Evolutionary conservation across 2,329 filamentous ascomycete species (phyloP), one percentile per base, ranked within the genome.

Genomic region (Hypoxylon sp.): DNA sequence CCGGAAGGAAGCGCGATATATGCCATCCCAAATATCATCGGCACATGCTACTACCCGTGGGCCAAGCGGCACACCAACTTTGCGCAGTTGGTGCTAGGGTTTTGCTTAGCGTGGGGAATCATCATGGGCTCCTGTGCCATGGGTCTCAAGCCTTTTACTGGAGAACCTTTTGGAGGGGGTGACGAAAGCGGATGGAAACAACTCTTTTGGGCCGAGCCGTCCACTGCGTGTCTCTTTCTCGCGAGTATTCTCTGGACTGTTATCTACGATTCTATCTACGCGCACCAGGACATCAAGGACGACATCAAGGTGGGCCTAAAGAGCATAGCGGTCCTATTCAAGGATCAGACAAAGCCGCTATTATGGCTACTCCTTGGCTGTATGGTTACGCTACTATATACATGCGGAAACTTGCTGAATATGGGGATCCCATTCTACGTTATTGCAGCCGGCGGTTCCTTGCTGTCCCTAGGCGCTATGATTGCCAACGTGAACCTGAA

Each of bases 261-360:
- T 53, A 74, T 79, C 49, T 80, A 77, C 63, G 79, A 80, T 64
- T 79, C 78, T 6, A 77, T 80, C 49, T 80, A 80, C 60, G 79
- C 78, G 4, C 74, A 77, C 55, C 77, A 79, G 58, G 79, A 80
- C 53, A 50, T 78, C 5, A 68, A 67, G 17, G 79, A 80, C 34
- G 79, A 80, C 32, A 61, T 75, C 34, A 75, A 74, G 43, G 64
- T 77, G 2, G 78, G 78, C 2, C 66, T 81, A 14, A 77, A 76
- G 66, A 78, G 77, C 68, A 73, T 75, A 25, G 78, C 78, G 1
- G 77, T 81, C 11, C 63, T 75, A 13, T 72, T 78, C 48, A 48
- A 69, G 6, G 72, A 75, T 5, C 51, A 57, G 34, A 75, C 74
- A 17, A 78, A 76, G 65, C 55, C 69, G 6, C 30, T 74, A 3